Evolutionary conservation across 2,329 filamentous ascomycete genomes (phyloP), one percentile per base, ranked within the genome.

Genomic region (Fusarium sp.): DNA sequence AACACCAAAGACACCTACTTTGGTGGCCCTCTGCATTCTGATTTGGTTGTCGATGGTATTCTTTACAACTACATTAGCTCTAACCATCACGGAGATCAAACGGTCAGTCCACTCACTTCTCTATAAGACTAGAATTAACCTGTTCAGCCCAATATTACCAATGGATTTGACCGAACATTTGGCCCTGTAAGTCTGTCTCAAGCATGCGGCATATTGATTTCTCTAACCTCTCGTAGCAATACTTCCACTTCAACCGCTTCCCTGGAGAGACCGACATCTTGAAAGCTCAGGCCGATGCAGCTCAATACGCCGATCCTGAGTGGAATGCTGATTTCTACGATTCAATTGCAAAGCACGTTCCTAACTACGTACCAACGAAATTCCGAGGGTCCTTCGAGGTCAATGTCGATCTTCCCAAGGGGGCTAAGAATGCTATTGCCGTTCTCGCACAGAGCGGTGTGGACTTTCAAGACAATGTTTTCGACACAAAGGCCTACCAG

Each of bases 271-370:
- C 84, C 5, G 79, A 83, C 9, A 81, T 89, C 48, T 78, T 86
- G 26, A 81, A 82, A 4, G 83, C 90, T 6, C 83, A 87, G 28
- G 80, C 82, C 16, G 90, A 92, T 61, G 90, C 90, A 2, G 81
- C 83, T 24, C 80, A 84, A 65, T 86, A 85, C 66, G 87, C 86
- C 14, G 81, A 83, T 41, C 85, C 86, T 0, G 81, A 81, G 50
- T 91, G 89, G 88, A 89, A 90, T 55, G 79, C 83, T 9, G 84
- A 85, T 8, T 92, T 92, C 78, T 92, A 92, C 79, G 89, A 92
- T 75, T 85, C 85, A 4, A 91, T 92, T 56, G 88, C 89, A 13
- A 78, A 86, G 38, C 83, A 89, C 59, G 87, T 91, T 2, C 85
- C 89, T 3, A 89, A 89, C 67, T 90, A 90, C 70, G 84, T 90